These are phyloP conservation scores for Fusarium sp. DNA, from an alignment of 2,329 filamentous ascomycete species.

Conservation along the genomic window DNA sequence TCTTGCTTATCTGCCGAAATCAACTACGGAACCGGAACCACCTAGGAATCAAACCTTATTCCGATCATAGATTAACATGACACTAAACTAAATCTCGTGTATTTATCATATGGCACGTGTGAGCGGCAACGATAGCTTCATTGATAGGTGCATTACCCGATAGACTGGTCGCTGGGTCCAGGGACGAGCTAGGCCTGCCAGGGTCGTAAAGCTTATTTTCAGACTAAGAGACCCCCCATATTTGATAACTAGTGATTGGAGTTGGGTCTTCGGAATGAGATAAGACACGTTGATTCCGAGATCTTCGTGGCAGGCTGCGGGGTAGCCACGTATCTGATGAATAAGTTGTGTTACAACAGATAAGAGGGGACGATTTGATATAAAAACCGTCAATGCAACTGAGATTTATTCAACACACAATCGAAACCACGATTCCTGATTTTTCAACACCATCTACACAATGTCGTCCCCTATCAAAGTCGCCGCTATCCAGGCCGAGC, in stretches of 20 bases:
- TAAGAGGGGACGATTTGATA: neutral
- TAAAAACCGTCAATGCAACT: neutral
- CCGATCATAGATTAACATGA: neutral
- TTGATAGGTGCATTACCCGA: neutral
- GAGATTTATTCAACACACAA: neutral
- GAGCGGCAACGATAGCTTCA: neutral
- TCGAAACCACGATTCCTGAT: neutral
- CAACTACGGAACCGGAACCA: neutral
- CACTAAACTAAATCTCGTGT: neutral
- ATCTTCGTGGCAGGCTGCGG: neutral
- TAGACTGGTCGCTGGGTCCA: neutral
- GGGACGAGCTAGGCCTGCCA: neutral
- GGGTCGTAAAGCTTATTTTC: neutral
- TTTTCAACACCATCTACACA: neutral
- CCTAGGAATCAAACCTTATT: neutral
- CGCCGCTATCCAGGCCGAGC: conserved; percentile 6
- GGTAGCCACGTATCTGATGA: no score
- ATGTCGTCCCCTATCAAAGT: neutral
- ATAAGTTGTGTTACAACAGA: neutral
- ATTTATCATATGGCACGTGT: neutral
- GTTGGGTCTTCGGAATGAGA: neutral
- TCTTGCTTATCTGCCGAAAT: neutral
- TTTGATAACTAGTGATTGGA: neutral
- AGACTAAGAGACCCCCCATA: neutral
- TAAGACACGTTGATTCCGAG: neutral